Evolutionary conservation across 148 eudicot species (phyloP).

Genomic region (Spergularia marina): DNA sequence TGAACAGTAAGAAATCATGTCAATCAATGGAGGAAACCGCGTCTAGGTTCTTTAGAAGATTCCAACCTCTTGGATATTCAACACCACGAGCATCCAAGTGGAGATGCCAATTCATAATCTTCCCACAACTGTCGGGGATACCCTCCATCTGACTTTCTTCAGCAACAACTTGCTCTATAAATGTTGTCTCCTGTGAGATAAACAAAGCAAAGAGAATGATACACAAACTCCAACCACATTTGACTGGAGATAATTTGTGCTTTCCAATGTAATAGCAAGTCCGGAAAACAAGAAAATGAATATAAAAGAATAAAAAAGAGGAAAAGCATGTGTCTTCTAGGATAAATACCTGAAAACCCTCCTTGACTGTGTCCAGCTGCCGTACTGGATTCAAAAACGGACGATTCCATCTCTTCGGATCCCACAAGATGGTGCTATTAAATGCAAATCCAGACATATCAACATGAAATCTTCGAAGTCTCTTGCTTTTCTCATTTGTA

Average conservation of each 20-base stretch:
- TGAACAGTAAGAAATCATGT: conserved; percentile 18
- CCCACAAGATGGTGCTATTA: conserved; percentile 97
- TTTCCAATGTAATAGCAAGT: not conserved
- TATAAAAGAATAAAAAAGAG: too few relatives aligned
- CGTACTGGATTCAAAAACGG: conserved; percentile 61
- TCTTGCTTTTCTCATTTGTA: conserved; percentile 97
- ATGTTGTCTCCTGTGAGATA: conserved; percentile 75
- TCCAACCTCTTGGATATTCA: conserved; percentile 79
- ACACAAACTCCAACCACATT: conserved; percentile 1
- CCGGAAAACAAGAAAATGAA: too few relatives aligned
- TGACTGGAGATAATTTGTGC: not conserved
- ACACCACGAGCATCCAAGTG: conserved; percentile 69
- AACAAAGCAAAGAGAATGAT: conserved; percentile 6
- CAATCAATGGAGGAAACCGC: conserved; percentile 38
- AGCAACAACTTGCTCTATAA: conserved; percentile 87
- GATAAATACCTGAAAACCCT: conserved; percentile 80
- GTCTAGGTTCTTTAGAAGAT: conserved; percentile 65
- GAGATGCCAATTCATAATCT: conserved; percentile 93
- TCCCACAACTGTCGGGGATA: conserved; percentile 53
- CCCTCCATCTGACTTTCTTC: conserved; percentile 97
- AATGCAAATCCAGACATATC: conserved; percentile 99
- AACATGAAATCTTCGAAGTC: conserved; percentile 90
- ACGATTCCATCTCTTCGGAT: conserved; percentile 82
- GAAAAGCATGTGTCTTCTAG: not conserved
- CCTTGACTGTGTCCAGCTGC: conserved; percentile 85